Conservation (phyloP, 1,139 yeast genomes). For the Yamadazyma conglobata region DNA sequence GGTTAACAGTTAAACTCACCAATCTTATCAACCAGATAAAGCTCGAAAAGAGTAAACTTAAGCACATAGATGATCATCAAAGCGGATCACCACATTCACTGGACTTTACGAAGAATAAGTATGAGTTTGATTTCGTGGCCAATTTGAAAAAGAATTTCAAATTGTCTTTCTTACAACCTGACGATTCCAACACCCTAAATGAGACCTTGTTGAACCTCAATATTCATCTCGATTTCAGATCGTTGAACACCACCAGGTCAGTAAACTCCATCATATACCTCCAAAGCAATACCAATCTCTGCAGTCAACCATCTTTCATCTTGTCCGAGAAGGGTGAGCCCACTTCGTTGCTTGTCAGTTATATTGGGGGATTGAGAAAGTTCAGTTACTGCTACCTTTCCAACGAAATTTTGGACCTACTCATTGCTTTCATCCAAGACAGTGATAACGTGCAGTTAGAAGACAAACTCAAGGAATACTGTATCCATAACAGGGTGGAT, state of each 20-base stretch:
- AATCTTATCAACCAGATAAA: constrained; percentile 22
- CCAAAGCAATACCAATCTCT: constrained; percentile 17
- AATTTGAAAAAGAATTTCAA: constrained; percentile 38
- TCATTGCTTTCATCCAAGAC: constrained; percentile 25
- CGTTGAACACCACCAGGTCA: constrained; percentile 10
- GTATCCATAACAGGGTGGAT: constrained; percentile 20
- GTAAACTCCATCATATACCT: constrained; percentile 18
- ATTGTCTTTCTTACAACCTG: constrained; percentile 33
- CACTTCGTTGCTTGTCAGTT: constrained; percentile 30
- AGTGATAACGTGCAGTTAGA: constrained; percentile 16
- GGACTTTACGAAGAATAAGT: constrained; percentile 2
- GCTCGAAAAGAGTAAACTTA: constrained; percentile 15
- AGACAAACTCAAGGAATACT: constrained; percentile 23
- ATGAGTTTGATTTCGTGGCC: constrained; percentile 30
- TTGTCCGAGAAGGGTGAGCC: constrained; percentile 25
- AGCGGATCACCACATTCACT: background rate
- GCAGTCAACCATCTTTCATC: constrained; percentile 33
- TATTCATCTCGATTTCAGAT: constrained; percentile 31
- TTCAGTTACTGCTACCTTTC: constrained; percentile 40
- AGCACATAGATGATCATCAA: constrained; percentile 1
- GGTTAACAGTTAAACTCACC: constrained; percentile 40
- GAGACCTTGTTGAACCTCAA: constrained; percentile 37
- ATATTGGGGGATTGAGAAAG: constrained; percentile 43
- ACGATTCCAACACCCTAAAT: constrained; percentile 32
- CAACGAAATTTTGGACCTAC: constrained; percentile 27